A percentile compares a stretch with the other conserved stretches of the same genome.
Conservation (phyloP, 176 grass and related monocot species). For the Puccinellia tenuiflora region DNA sequence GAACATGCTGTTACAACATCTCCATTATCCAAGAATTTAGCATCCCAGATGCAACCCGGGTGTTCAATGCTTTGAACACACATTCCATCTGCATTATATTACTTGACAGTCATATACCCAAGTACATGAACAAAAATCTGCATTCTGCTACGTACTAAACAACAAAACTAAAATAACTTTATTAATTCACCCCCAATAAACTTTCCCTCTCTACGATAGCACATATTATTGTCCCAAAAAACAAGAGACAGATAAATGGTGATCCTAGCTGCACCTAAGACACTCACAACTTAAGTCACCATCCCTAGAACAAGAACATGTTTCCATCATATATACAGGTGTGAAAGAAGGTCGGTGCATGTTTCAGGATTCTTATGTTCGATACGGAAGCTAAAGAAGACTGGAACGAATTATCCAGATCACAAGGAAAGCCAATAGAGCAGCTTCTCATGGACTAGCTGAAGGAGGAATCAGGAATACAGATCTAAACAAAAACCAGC, state of each 20-base stretch:
- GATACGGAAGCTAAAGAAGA: not conserved
- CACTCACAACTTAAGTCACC: not conserved
- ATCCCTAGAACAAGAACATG: not conserved
- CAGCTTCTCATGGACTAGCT: not conserved
- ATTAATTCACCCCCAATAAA: not conserved
- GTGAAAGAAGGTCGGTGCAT: not conserved
- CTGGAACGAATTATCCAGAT: not conserved
- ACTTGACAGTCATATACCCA: constrained; percentile 11
- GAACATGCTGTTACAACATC: constrained; percentile 93
- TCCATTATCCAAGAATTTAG: constrained; percentile 84
- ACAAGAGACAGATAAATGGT: not conserved
- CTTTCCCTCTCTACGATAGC: not conserved
- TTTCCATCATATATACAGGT: not conserved
- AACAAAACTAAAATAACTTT: constrained; percentile 1
- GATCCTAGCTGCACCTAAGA: not conserved
- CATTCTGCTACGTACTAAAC: not conserved
- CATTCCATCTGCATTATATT: constrained; percentile 62
- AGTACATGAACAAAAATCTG: not conserved
- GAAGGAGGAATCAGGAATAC: not conserved
- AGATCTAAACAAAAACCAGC: not conserved
- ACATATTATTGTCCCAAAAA: not conserved
- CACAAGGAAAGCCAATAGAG: not conserved
- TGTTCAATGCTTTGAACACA: constrained; percentile 93
- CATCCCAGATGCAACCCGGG: constrained; percentile 92
- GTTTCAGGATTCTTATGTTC: not conserved